Evolutionary conservation across 1,284 basidiomycete species (phyloP).

Genomic region (Ustilago xerochloae): DNA sequence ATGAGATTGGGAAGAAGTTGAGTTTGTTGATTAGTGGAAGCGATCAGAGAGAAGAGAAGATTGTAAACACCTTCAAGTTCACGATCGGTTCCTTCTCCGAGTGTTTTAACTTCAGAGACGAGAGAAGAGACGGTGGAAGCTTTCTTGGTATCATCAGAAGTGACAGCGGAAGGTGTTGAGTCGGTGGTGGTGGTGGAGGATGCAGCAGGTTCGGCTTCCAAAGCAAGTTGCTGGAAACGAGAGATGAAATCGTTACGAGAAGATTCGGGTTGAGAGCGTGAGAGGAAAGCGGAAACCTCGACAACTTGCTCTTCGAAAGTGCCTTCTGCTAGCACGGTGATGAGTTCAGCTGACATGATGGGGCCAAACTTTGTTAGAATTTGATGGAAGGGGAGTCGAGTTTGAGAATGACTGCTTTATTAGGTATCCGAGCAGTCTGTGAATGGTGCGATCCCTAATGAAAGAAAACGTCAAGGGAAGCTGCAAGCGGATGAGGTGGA

Average conservation of each 20-base stretch:
- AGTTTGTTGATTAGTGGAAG: slow-evolving; percentile 17
- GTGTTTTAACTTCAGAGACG: slow-evolving; percentile 43
- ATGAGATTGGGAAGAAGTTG: slow-evolving; percentile 40
- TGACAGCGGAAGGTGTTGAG: neutral
- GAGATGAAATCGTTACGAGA: slow-evolving; percentile 58
- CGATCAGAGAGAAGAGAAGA: slow-evolving; percentile 56
- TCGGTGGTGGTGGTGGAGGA: slow-evolving; percentile 9
- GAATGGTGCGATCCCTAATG: neutral
- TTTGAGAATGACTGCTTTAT: neutral
- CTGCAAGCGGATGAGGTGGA: neutral
- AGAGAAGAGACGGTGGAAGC: slow-evolving; percentile 46
- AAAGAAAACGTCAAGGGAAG: neutral
- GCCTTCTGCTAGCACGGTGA: slow-evolving; percentile 64
- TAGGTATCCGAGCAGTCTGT: too few species aligned
- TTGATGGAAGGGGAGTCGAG: neutral
- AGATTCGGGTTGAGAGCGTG: slow-evolving; percentile 57
- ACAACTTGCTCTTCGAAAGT: slow-evolving; percentile 63
- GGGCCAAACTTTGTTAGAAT: neutral
- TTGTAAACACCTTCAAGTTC: slow-evolving; percentile 66
- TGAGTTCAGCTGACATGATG: slow-evolving; percentile 60
- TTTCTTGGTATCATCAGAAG: slow-evolving; percentile 36
- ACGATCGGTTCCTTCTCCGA: slow-evolving; percentile 62
- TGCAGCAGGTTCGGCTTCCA: slow-evolving; percentile 44
- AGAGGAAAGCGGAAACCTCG: slow-evolving; percentile 59
- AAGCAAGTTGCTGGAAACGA: slow-evolving; percentile 44